Conservation (phyloP, 257 asterid species). For the Petunia secreta region DNA sequence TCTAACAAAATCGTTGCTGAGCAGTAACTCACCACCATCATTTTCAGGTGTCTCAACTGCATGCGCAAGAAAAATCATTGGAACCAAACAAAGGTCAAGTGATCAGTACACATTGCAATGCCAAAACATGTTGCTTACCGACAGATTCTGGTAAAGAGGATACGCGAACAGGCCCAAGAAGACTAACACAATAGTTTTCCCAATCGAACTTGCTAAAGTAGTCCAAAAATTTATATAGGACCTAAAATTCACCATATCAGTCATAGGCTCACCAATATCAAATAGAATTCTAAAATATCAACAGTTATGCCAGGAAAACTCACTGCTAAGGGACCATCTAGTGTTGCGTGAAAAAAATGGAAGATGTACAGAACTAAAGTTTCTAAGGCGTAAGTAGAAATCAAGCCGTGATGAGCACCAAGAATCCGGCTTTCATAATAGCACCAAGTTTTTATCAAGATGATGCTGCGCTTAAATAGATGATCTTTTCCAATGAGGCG, state of each 20-base stretch:
- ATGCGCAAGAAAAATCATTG: constrained; percentile 34
- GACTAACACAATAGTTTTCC: constrained; percentile 73
- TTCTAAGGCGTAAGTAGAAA: constrained; percentile 96
- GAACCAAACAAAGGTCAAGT: constrained; percentile 16
- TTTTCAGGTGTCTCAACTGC: constrained; percentile 71
- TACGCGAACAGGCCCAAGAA: constrained; percentile 69
- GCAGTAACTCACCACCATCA: constrained; percentile 53
- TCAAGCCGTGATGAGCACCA: constrained; percentile 90
- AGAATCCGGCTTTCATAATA: constrained; percentile 94
- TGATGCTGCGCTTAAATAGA: constrained; percentile 83
- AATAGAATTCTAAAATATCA: constrained; percentile 25
- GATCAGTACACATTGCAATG: not conserved
- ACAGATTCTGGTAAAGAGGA: constrained; percentile 66
- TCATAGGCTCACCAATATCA: constrained; percentile 32
- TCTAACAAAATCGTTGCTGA: constrained; percentile 65
- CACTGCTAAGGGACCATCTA: constrained; percentile 87
- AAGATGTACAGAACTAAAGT: constrained; percentile 84
- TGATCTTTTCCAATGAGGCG: constrained; percentile 75
- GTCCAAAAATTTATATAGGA: constrained; percentile 79
- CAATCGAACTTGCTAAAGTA: constrained; percentile 89
- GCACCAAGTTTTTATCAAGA: constrained; percentile 95
- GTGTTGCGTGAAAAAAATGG: constrained; percentile 70
- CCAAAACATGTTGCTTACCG: constrained; percentile 55
- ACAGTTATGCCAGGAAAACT: constrained; percentile 39
- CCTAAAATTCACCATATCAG: constrained; percentile 50